Base-by-base conservation (phyloP, 148 eudicot species). In the Fagopyrum esculentum region DNA sequence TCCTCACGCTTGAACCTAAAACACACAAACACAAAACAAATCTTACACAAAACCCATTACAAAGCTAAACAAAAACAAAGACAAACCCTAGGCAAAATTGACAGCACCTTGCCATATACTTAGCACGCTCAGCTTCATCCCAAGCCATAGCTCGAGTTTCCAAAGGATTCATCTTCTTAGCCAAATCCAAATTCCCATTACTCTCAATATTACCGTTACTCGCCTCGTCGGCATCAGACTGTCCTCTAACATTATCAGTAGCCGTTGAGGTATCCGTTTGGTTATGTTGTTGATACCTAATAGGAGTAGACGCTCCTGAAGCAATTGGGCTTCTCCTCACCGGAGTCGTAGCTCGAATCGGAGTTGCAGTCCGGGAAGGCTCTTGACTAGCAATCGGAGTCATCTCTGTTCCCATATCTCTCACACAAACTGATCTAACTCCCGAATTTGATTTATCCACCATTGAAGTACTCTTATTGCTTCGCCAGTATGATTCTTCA, bases 321-420 rank as follows among this genome's bases (percentile, higher is more conserved):
- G 92, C 81, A 46, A 87, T 80, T 0, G 93, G 97, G 71, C 98
- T 94, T n/a, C 89, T 86, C 4, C 80, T 83, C 17, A 78, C 88
- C 0, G 98, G 98, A 10, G 97, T 89, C 0, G 86, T 84, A 43
- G 91, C 86, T 78, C 93, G 79, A 46, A 94, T 82, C 5, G 98
- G 98, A 17, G 98, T 94, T 2, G 90, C 91, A 2, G 96, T 83
- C 73, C 98, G 85, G 5, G 98, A 94, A 35, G 98, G 98, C 80
- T 92, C 97, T 54, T 89, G 89, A 68, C 98, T 94, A 22, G 88
- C 93, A 75, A 86, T 84, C 0, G 98, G 98, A 16, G 98, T 94
- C 98, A 94, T 94, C 68, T 94, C 98, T 0, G 98, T 94, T 72
- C 98, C 98, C 98, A 94, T 94, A 73, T 94, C 98, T 85, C 98